phyloP scores from a whole-genome alignment of 163 green algal species.

The Scenedesmus sp. region DNA sequence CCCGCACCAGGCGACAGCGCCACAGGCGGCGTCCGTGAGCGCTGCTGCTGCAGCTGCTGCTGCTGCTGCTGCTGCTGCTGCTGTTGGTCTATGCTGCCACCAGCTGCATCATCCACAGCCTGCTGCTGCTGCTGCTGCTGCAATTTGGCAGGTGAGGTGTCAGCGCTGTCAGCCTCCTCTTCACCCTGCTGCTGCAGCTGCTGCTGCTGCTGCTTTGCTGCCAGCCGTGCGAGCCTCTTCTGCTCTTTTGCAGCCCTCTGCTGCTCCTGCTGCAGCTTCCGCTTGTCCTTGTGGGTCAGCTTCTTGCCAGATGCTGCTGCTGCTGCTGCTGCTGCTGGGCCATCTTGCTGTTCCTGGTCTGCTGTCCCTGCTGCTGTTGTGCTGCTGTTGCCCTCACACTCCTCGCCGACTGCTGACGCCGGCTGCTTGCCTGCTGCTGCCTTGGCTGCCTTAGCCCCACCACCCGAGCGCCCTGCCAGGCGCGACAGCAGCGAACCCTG shows the following conservation, averaged over 20 bases:
- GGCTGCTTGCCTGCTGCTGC: background rate
- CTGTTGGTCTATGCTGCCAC: background rate
- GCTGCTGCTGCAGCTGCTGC: slow-evolving; percentile 2
- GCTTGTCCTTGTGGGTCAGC: slow-evolving; percentile 22
- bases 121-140: slow-evolving; percentile 20
- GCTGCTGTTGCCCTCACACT: background rate
- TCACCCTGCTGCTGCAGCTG: slow-evolving; percentile 7
- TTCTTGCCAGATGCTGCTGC: slow-evolving; percentile 4
- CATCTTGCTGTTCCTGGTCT: background rate
- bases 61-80: background rate
- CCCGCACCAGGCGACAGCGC: background rate
- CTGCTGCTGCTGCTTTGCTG: slow-evolving; percentile 35
- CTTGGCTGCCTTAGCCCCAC: slow-evolving; percentile 35
- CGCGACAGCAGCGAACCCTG: slow-evolving; percentile 45
- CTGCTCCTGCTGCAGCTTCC: slow-evolving; percentile 33
- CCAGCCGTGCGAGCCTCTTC: background rate
- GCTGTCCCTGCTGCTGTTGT: slow-evolving; percentile 28
- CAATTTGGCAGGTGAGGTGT: background rate
- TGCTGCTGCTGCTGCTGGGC: background rate
- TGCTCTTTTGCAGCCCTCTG: background rate
- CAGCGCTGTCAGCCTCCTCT: background rate
- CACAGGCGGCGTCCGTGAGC: background rate
- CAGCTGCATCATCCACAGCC: background rate
- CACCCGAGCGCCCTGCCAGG: background rate
- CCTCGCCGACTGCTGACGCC: background rate